Conservation (phyloP, 805 yeast species). For the Saturnispora ahearnii region DNA sequence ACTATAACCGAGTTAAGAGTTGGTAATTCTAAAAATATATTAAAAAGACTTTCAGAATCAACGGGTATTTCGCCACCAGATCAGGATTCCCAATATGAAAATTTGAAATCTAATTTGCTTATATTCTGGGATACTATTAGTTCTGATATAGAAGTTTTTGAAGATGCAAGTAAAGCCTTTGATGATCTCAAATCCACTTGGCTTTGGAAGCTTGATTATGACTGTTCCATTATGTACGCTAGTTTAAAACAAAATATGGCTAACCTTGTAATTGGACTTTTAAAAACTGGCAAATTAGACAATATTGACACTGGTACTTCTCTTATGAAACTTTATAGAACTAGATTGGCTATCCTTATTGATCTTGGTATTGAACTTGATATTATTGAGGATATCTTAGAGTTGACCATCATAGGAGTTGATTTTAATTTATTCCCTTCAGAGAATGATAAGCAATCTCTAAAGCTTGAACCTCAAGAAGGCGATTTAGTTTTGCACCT, state of each 20-base stretch:
- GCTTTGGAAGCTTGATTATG: constrained; percentile 5
- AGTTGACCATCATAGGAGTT: background rate
- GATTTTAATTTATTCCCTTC: constrained; percentile 14
- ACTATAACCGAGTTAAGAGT: constrained; percentile 48
- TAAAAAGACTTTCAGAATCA: constrained; percentile 22
- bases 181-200: constrained; percentile 1
- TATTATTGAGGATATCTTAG: background rate
- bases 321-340: background rate
- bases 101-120: background rate
- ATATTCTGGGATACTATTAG: constrained; percentile 4
- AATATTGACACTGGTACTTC: background rate
- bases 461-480: constrained; percentile 2
- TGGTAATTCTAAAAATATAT: constrained; percentile 27
- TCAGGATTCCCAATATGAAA: background rate
- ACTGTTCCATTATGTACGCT: background rate
- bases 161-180: background rate
- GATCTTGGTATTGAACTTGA: constrained; percentile 3
- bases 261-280: background rate
- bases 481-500: constrained; percentile 12
- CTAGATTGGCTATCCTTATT: background rate
- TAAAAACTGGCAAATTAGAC: background rate
- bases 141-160: background rate
- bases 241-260: background rate
- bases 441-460: constrained; percentile 8
- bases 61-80: constrained; percentile 14